These are phyloP conservation scores for Stagonosporopsis vannaccii DNA, from an alignment of 2,329 filamentous ascomycete genomes.

Conservation along the genomic window DNA sequence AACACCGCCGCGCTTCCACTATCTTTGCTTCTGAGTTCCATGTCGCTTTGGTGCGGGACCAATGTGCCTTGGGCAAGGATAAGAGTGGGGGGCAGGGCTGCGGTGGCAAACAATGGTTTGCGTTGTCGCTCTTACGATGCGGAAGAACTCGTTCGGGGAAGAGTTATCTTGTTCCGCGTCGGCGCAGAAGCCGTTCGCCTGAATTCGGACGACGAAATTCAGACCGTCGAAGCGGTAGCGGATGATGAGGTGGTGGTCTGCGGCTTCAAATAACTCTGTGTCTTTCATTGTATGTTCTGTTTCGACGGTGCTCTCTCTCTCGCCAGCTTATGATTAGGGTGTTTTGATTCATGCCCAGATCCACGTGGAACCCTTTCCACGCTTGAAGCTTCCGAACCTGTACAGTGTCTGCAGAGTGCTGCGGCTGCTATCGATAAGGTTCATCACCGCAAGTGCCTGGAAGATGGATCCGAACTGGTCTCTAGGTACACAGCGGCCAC, in stretches of 20 bases:
- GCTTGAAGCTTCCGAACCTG: not conserved
- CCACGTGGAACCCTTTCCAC: not conserved
- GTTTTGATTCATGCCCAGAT: not conserved
- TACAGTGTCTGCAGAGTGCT: not conserved
- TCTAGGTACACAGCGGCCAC: not conserved
- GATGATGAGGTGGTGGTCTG: not conserved
- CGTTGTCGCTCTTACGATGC: no score
- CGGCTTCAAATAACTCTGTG: not conserved
- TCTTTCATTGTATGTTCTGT: not conserved
- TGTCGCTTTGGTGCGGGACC: no score
- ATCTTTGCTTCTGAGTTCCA: no score
- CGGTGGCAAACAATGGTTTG: no score
- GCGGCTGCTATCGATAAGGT: not conserved
- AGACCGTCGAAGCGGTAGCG: not conserved
- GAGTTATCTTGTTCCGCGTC: no score
- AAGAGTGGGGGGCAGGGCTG: no score
- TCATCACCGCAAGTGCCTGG: slow-evolving; percentile 19
- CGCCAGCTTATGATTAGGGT: not conserved
- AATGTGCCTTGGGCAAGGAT: no score
- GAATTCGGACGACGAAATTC: not conserved
- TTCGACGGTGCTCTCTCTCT: not conserved
- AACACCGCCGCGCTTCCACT: no score
- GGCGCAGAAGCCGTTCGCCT: no score
- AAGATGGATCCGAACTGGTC: slow-evolving; percentile 18
- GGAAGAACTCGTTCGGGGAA: no score